Conservation (phyloP, 2,329 filamentous ascomycete species). For the Aspergillus fumigatus region DNA sequence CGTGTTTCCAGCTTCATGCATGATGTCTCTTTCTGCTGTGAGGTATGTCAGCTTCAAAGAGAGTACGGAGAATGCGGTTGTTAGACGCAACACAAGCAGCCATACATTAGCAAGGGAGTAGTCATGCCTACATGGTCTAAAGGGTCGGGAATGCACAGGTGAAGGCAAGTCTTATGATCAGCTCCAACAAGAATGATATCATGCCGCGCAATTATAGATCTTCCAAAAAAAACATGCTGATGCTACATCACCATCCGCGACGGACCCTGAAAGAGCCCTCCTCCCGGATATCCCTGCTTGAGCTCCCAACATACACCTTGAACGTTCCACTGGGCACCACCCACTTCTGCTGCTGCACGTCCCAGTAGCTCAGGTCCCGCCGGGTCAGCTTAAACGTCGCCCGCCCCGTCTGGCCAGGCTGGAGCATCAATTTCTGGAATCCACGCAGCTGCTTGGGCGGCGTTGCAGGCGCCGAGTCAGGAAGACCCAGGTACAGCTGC, state of each 20-base stretch:
- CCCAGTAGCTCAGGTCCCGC: conserved; percentile 63
- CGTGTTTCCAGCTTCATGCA: too few relatives aligned
- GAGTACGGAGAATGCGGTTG: background rate
- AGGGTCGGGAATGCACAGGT: background rate
- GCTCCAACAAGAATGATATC: background rate
- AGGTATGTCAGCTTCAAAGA: too few relatives aligned
- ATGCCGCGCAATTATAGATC: background rate
- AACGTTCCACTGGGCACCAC: conserved; percentile 15
- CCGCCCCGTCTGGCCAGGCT: conserved; percentile 33
- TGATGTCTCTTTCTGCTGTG: too few relatives aligned
- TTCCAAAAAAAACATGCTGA: background rate
- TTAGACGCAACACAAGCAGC: background rate
- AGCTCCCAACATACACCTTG: background rate
- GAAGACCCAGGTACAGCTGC: conserved; percentile 45
- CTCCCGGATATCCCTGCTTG: background rate
- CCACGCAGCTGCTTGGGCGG: conserved; percentile 55
- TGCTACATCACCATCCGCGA: background rate
- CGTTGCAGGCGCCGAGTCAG: conserved; percentile 23
- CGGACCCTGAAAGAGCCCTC: background rate
- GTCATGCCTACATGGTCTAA: background rate
- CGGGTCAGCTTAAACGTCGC: conserved; percentile 53
- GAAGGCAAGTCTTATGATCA: background rate
- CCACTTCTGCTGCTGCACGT: conserved; percentile 58
- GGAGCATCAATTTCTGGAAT: conserved; percentile 53
- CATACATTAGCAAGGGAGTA: background rate